Evolutionary conservation across 2,329 filamentous ascomycete species (phyloP).

Genomic region (Colletotrichum musicola): DNA sequence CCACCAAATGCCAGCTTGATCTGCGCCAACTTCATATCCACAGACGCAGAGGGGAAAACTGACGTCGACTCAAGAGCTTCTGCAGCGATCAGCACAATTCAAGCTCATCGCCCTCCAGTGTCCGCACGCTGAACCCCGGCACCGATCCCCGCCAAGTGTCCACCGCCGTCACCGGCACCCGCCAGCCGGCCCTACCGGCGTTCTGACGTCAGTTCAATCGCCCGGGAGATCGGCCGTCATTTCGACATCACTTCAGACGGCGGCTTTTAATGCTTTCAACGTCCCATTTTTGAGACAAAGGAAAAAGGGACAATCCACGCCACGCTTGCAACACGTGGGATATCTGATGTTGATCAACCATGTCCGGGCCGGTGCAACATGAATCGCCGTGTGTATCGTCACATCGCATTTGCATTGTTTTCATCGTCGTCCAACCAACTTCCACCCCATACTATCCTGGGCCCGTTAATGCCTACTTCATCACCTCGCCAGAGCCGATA

Average conservation of each 20-base stretch:
- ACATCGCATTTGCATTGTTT: not conserved
- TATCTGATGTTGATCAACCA: not conserved
- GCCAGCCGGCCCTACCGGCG: not conserved
- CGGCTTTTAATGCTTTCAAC: not conserved
- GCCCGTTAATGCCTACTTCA: no score
- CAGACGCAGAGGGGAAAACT: conserved; percentile 3
- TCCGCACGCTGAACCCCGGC: not conserved
- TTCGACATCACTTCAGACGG: not conserved
- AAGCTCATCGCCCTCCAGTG: conserved; percentile 11
- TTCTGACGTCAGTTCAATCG: conserved; percentile 19
- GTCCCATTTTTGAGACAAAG: not conserved
- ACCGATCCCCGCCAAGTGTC: not conserved
- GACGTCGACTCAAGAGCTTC: not conserved
- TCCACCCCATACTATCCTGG: not conserved
- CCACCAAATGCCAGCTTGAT: not conserved
- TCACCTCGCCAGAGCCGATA: no score
- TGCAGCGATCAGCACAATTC: conserved; percentile 6
- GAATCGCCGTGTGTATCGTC: not conserved
- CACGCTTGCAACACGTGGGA: not conserved
- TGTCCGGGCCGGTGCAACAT: not conserved
- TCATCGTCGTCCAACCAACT: not conserved
- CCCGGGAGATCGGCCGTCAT: not conserved
- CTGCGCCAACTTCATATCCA: not conserved
- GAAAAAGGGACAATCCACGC: not conserved
- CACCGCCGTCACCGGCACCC: not conserved